Conservation (phyloP, 1,284 basidiomycete genomes). For the Cystobasidium slooffiae region DNA sequence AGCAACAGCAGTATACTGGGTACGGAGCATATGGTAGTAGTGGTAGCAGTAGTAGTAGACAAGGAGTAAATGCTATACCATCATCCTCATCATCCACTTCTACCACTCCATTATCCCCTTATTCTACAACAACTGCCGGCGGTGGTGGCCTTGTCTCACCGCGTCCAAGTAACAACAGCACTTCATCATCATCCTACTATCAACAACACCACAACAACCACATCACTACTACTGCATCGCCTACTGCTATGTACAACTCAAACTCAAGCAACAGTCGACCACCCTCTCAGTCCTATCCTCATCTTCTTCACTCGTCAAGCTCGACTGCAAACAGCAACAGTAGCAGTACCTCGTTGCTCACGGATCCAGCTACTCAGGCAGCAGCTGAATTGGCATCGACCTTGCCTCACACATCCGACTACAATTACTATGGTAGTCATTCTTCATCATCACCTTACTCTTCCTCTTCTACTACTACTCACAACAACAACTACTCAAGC, state of each 20-base stretch:
- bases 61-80: background rate
- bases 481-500: background rate
- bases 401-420: conserved; percentile 4
- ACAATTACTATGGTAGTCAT: background rate
- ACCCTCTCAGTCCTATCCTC: conserved; percentile 11
- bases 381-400: conserved; percentile 37
- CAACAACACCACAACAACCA: background rate
- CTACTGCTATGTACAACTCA: conserved; percentile 3
- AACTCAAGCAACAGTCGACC: conserved; percentile 2
- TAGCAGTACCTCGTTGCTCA: conserved; percentile 21
- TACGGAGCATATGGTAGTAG: too few species aligned
- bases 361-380: conserved; percentile 35
- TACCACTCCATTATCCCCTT: background rate
- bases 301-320: background rate
- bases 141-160: background rate
- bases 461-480: background rate
- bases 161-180: background rate
- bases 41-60: too few species aligned
- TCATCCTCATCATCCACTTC: background rate
- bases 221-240: background rate
- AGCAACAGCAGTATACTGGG: background rate
- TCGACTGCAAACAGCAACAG: background rate
- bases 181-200: background rate
- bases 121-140: background rate
- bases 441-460: background rate